phyloP scores from a whole-genome alignment of 2,329 filamentous ascomycete genomes.

The Chalaropsis thielavioides region DNA sequence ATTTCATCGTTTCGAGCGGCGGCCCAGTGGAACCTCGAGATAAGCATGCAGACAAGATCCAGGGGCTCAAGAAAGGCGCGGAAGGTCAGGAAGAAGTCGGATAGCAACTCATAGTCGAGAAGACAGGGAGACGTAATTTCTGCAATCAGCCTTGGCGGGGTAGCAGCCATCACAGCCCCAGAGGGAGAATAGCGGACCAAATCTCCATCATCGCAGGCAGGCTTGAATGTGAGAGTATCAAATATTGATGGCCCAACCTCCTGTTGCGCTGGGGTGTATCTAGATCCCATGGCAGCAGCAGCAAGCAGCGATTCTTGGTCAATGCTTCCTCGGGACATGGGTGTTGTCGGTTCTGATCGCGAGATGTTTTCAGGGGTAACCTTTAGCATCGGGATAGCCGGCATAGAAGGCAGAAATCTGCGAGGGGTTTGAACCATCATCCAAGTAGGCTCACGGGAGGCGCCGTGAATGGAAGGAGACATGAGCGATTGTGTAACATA shows the following conservation, averaged over 20 bases:
- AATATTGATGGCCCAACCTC: slow-evolving; percentile 64
- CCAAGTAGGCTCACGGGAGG: slow-evolving; percentile 16
- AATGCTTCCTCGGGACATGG: slow-evolving; percentile 18
- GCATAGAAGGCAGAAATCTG: slow-evolving; percentile 11
- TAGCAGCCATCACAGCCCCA: slow-evolving; percentile 73
- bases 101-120: slow-evolving; percentile 90
- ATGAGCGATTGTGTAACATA: slow-evolving; percentile 8
- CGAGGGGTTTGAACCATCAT: slow-evolving; percentile 15
- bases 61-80: slow-evolving; percentile 67
- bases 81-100: slow-evolving; percentile 95
- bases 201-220: slow-evolving; percentile 59
- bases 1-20: slow-evolving; percentile 64
- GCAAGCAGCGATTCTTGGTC: background rate
- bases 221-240: slow-evolving; percentile 64
- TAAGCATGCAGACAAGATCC: slow-evolving; percentile 67
- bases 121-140: slow-evolving; percentile 95
- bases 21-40: slow-evolving; percentile 79
- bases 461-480: slow-evolving; percentile 10
- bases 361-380: slow-evolving; percentile 12
- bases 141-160: slow-evolving; percentile 76
- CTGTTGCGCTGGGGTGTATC: slow-evolving; percentile 35
- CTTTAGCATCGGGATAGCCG: background rate
- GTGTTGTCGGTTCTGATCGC: slow-evolving; percentile 24
- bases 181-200: slow-evolving; percentile 68
- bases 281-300: slow-evolving; percentile 27